These are phyloP conservation scores for Pseudopithomyces chartarum DNA, from an alignment of 2,329 filamentous ascomycete species.

Conservation along the genomic window DNA sequence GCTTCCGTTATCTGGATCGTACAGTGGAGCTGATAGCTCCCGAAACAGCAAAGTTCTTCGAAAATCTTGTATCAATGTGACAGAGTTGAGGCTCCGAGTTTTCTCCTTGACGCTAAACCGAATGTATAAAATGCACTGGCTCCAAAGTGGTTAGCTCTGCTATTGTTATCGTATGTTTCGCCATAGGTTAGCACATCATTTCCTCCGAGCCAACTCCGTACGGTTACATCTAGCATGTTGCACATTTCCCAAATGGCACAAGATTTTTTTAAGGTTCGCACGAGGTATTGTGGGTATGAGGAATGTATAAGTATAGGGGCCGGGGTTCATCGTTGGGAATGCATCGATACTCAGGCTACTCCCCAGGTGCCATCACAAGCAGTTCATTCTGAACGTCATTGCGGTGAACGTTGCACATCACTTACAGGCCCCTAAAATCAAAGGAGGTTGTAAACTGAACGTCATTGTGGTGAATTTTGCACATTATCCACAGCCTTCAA, in stretches of 20 bases:
- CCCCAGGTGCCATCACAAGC: neutral
- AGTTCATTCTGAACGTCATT: neutral
- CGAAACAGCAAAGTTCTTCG: neutral
- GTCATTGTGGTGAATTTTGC: neutral
- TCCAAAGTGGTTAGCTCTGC: neutral
- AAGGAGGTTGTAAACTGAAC: no score
- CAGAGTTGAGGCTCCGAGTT: constrained; percentile 9
- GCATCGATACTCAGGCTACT: no score
- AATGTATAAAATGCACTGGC: neutral
- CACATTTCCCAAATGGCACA: neutral
- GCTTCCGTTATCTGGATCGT: neutral
- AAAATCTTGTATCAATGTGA: constrained; percentile 1
- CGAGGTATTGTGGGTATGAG: constrained; percentile 6
- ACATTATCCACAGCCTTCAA: no score
- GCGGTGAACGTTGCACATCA: neutral
- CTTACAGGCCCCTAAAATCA: no score
- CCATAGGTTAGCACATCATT: neutral
- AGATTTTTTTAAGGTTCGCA: neutral
- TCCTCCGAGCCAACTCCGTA: constrained; percentile 2
- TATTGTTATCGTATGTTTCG: neutral
- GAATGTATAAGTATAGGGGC: neutral
- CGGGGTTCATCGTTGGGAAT: neutral
- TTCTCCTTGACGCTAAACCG: constrained; percentile 3
- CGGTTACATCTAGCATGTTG: neutral
- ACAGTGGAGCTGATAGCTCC: neutral